These are phyloP conservation scores for Annulohypoxylon moriforme DNA, from an alignment of 495 filamentous ascomycete species.

Conservation along the genomic window DNA sequence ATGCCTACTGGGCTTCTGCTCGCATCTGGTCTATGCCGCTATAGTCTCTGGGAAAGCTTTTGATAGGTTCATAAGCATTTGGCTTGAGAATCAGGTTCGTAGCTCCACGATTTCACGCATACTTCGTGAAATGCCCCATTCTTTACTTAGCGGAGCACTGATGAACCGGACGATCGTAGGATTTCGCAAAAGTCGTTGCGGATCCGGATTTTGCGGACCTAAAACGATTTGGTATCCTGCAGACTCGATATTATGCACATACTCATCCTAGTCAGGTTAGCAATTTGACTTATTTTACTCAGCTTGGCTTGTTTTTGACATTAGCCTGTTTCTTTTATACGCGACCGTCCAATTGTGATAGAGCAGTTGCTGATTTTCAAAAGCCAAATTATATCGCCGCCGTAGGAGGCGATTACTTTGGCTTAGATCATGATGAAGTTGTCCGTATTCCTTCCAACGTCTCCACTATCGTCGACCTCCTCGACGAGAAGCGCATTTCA, in stretches of 20 bases:
- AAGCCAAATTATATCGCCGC: constrained; percentile 72
- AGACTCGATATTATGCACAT: constrained; percentile 70
- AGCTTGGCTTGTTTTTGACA: too few species aligned
- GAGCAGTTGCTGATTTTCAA: constrained; percentile 1
- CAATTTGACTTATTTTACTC: constrained; percentile 18
- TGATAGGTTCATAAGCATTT: constrained; percentile 74
- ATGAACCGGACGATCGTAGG: constrained; percentile 51
- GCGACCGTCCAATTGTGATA: background rate
- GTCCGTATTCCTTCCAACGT: constrained; percentile 71
- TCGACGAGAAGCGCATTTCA: constrained; percentile 69
- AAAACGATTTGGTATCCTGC: constrained; percentile 69
- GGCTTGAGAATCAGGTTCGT: constrained; percentile 74
- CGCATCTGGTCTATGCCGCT: constrained; percentile 2
- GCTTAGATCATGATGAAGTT: constrained; percentile 72
- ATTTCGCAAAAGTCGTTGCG: constrained; percentile 62
- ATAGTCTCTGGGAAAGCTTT: constrained; percentile 68
- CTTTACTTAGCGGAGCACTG: background rate
- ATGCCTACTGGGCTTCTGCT: constrained; percentile 19
- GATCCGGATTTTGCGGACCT: constrained; percentile 66
- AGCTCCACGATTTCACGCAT: background rate
- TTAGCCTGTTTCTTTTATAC: background rate
- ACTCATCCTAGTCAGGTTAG: constrained; percentile 66
- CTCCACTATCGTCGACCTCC: constrained; percentile 73
- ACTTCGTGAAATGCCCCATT: background rate
- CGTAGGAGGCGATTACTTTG: constrained; percentile 74